These are phyloP conservation scores for Mycena kentingensis DNA, from an alignment of 768 basidiomycete species.

Conservation along the genomic window DNA sequence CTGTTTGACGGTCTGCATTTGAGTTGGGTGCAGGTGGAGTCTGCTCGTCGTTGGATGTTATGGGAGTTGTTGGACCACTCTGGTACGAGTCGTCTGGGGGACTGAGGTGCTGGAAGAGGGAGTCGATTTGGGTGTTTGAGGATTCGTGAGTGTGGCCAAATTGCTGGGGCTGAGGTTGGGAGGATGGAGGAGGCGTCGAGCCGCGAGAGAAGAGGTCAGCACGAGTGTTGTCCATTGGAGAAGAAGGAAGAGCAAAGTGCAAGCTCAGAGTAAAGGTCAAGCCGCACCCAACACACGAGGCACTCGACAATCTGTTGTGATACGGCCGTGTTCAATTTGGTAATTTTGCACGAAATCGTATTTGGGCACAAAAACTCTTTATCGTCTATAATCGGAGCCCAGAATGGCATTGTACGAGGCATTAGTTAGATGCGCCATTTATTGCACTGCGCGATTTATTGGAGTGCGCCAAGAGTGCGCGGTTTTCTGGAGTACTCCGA, in stretches of 20 bases:
- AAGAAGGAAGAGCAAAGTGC: constrained; percentile 19
- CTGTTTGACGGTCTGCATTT: constrained; percentile 70
- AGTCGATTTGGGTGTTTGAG: constrained; percentile 58
- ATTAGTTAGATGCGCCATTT: not conserved
- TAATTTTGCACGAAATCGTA: too few relatives aligned
- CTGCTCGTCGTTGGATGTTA: constrained; percentile 46
- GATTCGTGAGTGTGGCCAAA: constrained; percentile 40
- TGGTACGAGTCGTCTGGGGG: constrained; percentile 31
- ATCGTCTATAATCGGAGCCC: not conserved
- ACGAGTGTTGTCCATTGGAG: constrained; percentile 40
- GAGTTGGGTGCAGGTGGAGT: constrained; percentile 43
- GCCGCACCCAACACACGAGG: too few relatives aligned
- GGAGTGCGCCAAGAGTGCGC: constrained; percentile 7
- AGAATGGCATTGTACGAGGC: not conserved
- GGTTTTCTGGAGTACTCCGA: not conserved
- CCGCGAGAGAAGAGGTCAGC: constrained; percentile 59
- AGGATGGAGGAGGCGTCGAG: constrained; percentile 50
- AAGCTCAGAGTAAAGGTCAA: constrained; percentile 16
- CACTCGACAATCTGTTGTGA: too few relatives aligned
- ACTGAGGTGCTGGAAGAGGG: constrained; percentile 62
- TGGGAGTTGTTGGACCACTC: constrained; percentile 40
- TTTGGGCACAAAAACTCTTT: not conserved
- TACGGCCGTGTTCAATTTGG: too few relatives aligned
- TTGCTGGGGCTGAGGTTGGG: constrained; percentile 36
- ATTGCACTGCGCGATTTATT: too few relatives aligned